A percentile compares a stretch with the other conserved stretches of the same genome.
phyloP scores from a whole-genome alignment of 2,329 filamentous ascomycete species.

The Aspergillus quadricinctus region DNA sequence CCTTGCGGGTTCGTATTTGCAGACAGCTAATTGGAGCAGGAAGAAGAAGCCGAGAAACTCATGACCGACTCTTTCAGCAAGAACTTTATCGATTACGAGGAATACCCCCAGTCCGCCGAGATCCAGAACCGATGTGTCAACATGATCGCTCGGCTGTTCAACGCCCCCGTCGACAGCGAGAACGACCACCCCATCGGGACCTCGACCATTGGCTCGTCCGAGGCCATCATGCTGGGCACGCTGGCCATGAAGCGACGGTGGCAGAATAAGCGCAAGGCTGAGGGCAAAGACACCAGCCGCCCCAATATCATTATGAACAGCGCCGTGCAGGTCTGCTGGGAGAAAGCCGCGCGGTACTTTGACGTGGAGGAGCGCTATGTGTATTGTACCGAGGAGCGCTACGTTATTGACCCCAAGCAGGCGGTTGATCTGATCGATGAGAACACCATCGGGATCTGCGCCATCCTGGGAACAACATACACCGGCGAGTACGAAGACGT shows the following conservation, averaged over 20 bases:
- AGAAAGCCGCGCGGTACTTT: constrained; percentile 85
- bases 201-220: constrained; percentile 82
- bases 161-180: constrained; percentile 60
- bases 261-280: constrained; percentile 79
- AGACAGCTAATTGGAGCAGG: constrained; percentile 44
- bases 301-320: constrained; percentile 96
- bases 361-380: constrained; percentile 86
- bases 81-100: constrained; percentile 91
- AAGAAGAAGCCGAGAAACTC: constrained; percentile 92
- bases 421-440: constrained; percentile 60
- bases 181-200: constrained; percentile 72
- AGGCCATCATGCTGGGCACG: constrained; percentile 52
- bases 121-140: constrained; percentile 89
- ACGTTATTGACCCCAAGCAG: constrained; percentile 60
- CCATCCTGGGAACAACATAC: constrained; percentile 88
- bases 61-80: constrained; percentile 91
- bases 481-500: constrained; percentile 95
- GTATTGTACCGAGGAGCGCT: constrained; percentile 58
- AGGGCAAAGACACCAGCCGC: constrained; percentile 71
- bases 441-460: constrained; percentile 84
- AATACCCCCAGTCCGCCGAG: constrained; percentile 75
- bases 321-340: constrained; percentile 95
- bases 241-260: constrained; percentile 94
- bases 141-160: constrained; percentile 87
- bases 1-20: too few relatives aligned